Evolutionary conservation across 257 asterid species (phyloP).

Genomic region (Plantago elongata): DNA sequence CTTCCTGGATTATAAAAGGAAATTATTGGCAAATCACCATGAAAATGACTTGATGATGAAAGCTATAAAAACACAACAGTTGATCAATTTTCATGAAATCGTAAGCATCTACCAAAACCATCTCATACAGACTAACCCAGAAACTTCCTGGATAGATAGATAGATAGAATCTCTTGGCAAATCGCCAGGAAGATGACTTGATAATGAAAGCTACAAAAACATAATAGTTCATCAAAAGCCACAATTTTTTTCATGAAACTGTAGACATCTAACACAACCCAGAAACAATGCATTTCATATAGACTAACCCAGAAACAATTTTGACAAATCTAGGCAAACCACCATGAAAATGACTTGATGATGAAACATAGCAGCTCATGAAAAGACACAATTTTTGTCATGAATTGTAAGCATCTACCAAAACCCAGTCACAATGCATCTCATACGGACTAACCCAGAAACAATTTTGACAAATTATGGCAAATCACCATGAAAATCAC

Average conservation of each 20-base stretch:
- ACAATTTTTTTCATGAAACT: neutral
- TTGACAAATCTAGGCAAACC: constrained; percentile 15
- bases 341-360: neutral
- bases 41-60: constrained; percentile 12
- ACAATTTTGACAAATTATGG: constrained; percentile 6
- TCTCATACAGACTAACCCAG: neutral
- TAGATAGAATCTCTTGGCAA: too few relatives aligned
- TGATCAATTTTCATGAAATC: too few relatives aligned
- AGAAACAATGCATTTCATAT: neutral
- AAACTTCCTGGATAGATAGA: constrained; percentile 23
- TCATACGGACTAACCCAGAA: constrained; percentile 6
- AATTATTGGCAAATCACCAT: constrained; percentile 21
- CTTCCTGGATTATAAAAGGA: too few relatives aligned
- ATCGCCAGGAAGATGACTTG: neutral
- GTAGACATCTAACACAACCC: constrained; percentile 8
- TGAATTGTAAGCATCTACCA: neutral
- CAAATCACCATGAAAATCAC: constrained; percentile 23
- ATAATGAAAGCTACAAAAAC: too few relatives aligned
- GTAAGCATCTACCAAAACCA: too few relatives aligned
- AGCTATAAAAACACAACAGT: constrained; percentile 18
- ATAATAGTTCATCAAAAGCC: neutral
- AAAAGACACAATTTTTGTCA: neutral
- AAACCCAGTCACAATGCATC: constrained; percentile 4
- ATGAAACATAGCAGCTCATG: neutral
- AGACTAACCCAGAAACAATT: constrained; percentile 17